Base-by-base conservation (phyloP, 345 rosid species). In the Ricinus communis region DNA sequence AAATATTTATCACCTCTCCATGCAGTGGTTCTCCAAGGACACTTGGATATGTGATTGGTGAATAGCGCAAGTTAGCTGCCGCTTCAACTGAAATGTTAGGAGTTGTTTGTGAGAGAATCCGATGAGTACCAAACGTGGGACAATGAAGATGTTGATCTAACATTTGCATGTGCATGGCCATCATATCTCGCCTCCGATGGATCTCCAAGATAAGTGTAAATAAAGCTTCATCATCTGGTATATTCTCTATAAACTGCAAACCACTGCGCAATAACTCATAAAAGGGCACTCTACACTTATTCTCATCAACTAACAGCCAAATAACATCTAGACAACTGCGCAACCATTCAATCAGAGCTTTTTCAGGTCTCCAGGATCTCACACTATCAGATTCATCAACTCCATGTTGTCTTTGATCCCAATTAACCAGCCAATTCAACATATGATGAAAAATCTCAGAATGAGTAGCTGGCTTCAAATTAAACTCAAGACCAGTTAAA, bases 151-250 rank as follows among this genome's bases (percentile, higher is more conserved):
- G 97, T 72, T 93, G 99, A 78, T 89, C 99, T 80, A 95, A 74
- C 98, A 95, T 92, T 71, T 85, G 90, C 98, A 95, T 95, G 78
- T 95, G 98, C 96, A 82, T 87, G 38, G 98, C 99, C 97, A 95
- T 89, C 77, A 86, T 88, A 84, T 95, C 99, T 77, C 97, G 85
- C 81, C 98, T 89, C 89, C 97, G 79, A 71, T 90, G 99, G 68
- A 92, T 95, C 87, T 95, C 98, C 87, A 93, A 73, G 78, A 93
- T 85, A 60, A 95, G 91, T 40, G 96, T 92, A 84, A 90, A 93
- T 79, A 90, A 88, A 70, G 98, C 98, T 82, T 90, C 97, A 71
- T 95, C 97, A 74, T 93, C 98, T 14, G 98, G 97, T 76, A 89
- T 87, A 74, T 90, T 89, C 82, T 95, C 98, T 76, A 93, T 89